A percentile compares a stretch with the other conserved stretches of the same genome.
Conservation (phyloP, 2,329 filamentous ascomycete genomes). For the Xylaria polymorpha region DNA sequence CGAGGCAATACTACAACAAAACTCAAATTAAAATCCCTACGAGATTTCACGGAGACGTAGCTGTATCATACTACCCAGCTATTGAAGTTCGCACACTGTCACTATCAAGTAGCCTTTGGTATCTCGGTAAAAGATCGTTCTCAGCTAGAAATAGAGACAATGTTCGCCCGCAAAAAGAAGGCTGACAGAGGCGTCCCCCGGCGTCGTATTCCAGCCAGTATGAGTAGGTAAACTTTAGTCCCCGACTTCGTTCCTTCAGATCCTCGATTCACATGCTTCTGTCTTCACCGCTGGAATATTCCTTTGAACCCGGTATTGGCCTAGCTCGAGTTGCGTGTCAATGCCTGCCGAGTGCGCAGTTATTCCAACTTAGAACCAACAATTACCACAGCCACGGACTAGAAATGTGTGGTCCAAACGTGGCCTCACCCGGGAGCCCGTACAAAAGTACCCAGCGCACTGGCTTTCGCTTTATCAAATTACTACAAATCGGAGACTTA, state of each 20-base stretch:
- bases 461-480: not conserved
- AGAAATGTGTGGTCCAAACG: not conserved
- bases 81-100: not conserved
- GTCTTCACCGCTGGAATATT: constrained; percentile 18
- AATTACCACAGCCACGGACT: constrained; percentile 15
- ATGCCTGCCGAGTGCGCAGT: not conserved
- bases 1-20: not conserved
- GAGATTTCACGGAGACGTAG: too few species aligned
- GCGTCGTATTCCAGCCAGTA: constrained; percentile 6
- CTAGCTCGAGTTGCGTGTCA: not conserved
- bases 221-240: not conserved
- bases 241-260: not conserved
- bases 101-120: not conserved
- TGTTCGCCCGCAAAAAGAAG: not conserved
- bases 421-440: not conserved
- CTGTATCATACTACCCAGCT: not conserved
- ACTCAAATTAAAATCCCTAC: not conserved
- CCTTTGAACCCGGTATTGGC: not conserved
- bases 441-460: constrained; percentile 7
- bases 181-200: not conserved
- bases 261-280: constrained; percentile 16
- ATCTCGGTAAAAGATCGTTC: not conserved
- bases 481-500: constrained; percentile 25
- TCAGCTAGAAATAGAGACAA: not conserved
- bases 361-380: constrained; percentile 16